Conservation (phyloP, 139 green algal genomes). For the Trebouxia sp. region DNA sequence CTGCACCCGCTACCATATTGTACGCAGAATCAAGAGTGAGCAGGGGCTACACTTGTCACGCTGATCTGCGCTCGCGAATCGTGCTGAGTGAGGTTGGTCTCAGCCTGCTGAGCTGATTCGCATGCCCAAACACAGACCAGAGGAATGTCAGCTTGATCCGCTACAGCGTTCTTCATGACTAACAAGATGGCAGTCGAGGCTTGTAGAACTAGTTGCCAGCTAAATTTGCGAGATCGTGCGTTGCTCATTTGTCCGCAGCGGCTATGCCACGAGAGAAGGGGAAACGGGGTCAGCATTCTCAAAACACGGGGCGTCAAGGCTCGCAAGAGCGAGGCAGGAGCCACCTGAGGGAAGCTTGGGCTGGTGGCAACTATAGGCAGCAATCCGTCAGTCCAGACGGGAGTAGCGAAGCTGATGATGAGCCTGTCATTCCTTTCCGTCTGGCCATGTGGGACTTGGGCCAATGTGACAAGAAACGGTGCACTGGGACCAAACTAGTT, state of each 20-base stretch:
- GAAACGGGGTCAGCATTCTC: no score
- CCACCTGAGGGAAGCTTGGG: not conserved
- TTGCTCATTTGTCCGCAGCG: not conserved
- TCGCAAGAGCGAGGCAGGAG: slow-evolving; percentile 14
- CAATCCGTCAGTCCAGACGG: slow-evolving; percentile 1
- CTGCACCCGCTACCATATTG: no score
- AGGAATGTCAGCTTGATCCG: not conserved
- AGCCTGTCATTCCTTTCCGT: not conserved
- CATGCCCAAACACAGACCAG: slow-evolving; percentile 10
- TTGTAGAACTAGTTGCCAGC: no score
- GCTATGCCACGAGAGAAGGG: not conserved
- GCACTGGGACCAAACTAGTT: slow-evolving; percentile 71
- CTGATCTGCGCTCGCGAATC: no score
- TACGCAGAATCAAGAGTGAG: no score
- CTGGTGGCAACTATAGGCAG: not conserved
- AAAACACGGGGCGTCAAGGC: no score
- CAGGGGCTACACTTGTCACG: no score
- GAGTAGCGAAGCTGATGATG: not conserved
- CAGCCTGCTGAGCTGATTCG: not conserved
- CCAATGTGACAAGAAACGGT: slow-evolving; percentile 89
- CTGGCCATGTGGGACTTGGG: slow-evolving; percentile 90
- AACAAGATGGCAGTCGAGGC: not conserved
- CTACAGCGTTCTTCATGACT: not conserved
- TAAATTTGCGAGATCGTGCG: no score
- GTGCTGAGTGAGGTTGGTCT: no score